Evolutionary conservation across 1,139 yeast genomes (phyloP).

Genomic region (Yamadazyma conglobata): DNA sequence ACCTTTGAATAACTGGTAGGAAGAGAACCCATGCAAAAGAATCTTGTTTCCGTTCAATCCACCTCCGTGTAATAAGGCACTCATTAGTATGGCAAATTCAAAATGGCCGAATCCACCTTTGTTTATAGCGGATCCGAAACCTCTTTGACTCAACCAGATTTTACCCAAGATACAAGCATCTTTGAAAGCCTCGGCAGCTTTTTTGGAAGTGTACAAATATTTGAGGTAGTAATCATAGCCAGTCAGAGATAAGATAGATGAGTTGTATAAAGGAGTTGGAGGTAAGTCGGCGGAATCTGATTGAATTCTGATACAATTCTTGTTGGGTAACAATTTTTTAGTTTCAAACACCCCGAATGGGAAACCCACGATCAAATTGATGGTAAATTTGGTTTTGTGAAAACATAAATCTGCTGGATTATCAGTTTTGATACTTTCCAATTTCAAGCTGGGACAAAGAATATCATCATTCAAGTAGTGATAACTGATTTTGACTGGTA

Average conservation of each 20-base stretch:
- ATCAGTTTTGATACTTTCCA: slow-evolving; percentile 51
- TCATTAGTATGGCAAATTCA: slow-evolving; percentile 80
- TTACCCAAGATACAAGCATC: slow-evolving; percentile 88
- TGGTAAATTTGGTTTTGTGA: slow-evolving; percentile 64
- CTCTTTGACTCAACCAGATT: slow-evolving; percentile 87
- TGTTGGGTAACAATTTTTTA: slow-evolving; percentile 74
- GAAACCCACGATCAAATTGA: slow-evolving; percentile 70
- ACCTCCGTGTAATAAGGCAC: slow-evolving; percentile 83
- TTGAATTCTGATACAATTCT: slow-evolving; percentile 74
- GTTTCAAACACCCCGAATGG: slow-evolving; percentile 69
- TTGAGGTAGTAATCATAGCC: slow-evolving; percentile 68
- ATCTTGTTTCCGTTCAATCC: slow-evolving; percentile 73
- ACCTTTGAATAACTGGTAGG: slow-evolving; percentile 90
- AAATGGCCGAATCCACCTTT: slow-evolving; percentile 89
- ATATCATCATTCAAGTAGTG: slow-evolving; percentile 64
- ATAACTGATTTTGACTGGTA: slow-evolving; percentile 53
- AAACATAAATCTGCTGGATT: slow-evolving; percentile 51
- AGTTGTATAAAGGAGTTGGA: slow-evolving; percentile 84
- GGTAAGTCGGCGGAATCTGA: slow-evolving; percentile 46
- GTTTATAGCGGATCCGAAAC: slow-evolving; percentile 59
- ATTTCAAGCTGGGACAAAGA: slow-evolving; percentile 58
- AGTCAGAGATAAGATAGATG: slow-evolving; percentile 69
- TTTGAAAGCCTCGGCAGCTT: slow-evolving; percentile 75
- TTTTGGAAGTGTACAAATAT: slow-evolving; percentile 70
- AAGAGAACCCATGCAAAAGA: slow-evolving; percentile 80